phyloP scores from a whole-genome alignment of 345 rosid genomes.

The Brassica cretica region DNA sequence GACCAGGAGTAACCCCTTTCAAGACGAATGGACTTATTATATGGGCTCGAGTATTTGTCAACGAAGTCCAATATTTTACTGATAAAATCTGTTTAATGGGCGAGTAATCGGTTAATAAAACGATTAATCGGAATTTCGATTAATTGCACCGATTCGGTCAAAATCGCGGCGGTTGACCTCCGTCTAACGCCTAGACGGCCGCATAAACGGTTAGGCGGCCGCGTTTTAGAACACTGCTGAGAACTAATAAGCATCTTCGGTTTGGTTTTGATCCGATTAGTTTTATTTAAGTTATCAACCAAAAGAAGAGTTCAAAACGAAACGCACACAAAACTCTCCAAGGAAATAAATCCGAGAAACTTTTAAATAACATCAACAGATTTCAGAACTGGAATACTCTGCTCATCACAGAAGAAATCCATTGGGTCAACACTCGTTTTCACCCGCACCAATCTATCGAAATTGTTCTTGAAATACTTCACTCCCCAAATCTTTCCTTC shows the following conservation, averaged over 20 bases:
- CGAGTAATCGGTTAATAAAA: too few relatives aligned
- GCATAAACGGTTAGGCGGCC: too few relatives aligned
- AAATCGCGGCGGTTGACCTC: too few relatives aligned
- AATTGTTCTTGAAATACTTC: slow-evolving; percentile 47
- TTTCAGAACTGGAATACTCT: slow-evolving; percentile 36
- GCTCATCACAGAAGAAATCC: slow-evolving; percentile 49
- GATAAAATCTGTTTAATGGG: too few relatives aligned
- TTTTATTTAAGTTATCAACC: background rate
- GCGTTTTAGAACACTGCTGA: background rate
- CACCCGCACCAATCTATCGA: slow-evolving; percentile 42
- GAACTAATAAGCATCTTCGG: background rate
- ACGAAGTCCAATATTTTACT: too few relatives aligned
- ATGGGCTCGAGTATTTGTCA: too few relatives aligned
- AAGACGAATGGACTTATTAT: too few relatives aligned
- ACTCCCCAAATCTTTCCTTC: slow-evolving; percentile 46
- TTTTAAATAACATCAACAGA: slow-evolving; percentile 22
- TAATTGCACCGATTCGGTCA: too few relatives aligned
- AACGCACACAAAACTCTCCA: background rate
- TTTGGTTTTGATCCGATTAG: background rate
- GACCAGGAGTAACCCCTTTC: too few relatives aligned
- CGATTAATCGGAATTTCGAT: too few relatives aligned
- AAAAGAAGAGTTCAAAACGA: background rate
- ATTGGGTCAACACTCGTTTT: slow-evolving; percentile 45
- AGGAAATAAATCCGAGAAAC: background rate
- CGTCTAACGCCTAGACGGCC: too few relatives aligned